phyloP scores from a whole-genome alignment of 2,329 filamentous ascomycete genomes.

The Arthrobotrys musiformis region DNA sequence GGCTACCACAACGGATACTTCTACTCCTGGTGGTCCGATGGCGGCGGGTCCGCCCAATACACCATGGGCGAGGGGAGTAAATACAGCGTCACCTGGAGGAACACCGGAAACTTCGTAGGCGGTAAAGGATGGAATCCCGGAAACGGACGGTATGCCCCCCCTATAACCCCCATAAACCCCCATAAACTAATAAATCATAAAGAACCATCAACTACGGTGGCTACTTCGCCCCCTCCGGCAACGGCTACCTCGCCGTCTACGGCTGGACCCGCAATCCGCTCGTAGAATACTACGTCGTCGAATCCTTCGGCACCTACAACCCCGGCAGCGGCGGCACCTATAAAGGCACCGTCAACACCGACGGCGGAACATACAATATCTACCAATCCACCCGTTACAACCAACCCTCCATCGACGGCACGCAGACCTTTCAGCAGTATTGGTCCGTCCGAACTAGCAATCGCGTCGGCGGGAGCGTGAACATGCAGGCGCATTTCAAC shows the following conservation, averaged over 20 bases:
- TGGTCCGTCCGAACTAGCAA: constrained; percentile 67
- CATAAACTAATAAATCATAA: not conserved
- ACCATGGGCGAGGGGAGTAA: constrained; percentile 67
- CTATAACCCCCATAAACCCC: not conserved
- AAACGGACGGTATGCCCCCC: constrained; percentile 59
- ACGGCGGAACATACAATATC: constrained; percentile 63
- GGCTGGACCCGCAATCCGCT: constrained; percentile 63
- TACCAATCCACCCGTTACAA: constrained; percentile 63
- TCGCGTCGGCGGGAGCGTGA: constrained; percentile 67
- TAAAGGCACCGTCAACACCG: constrained; percentile 62
- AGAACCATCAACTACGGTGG: constrained; percentile 61
- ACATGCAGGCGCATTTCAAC: constrained; percentile 67
- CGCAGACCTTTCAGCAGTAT: constrained; percentile 68
- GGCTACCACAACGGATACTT: constrained; percentile 71
- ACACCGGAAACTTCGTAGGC: constrained; percentile 66
- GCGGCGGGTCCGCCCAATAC: constrained; percentile 67
- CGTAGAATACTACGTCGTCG: constrained; percentile 64
- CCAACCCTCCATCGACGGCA: constrained; percentile 66
- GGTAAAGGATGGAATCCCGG: constrained; percentile 68
- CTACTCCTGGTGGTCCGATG: constrained; percentile 72
- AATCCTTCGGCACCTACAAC: constrained; percentile 63
- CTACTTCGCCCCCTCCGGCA: constrained; percentile 60
- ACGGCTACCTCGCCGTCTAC: constrained; percentile 64
- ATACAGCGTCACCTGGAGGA: constrained; percentile 67
- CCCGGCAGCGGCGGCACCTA: constrained; percentile 61